Conservation (phyloP, 2,329 filamentous ascomycete species). For the Scedosporium minutisporum region DNA sequence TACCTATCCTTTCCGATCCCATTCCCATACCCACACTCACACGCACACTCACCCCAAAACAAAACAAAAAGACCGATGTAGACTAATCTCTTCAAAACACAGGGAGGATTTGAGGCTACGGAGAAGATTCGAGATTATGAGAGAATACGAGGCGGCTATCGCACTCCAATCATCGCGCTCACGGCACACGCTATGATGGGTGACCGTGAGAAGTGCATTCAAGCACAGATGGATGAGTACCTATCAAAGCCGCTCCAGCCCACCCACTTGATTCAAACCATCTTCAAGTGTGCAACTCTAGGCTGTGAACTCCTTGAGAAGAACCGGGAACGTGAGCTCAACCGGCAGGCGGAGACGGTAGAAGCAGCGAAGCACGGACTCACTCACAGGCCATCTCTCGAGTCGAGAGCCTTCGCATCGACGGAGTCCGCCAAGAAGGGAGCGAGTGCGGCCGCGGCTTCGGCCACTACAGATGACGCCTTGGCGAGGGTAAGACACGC, state of each 20-base stretch:
- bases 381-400: constrained; percentile 27
- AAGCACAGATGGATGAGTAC: constrained; percentile 99
- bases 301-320: constrained; percentile 75
- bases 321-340: constrained; percentile 52
- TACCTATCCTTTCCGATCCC: constrained; percentile 9
- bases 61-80: neutral
- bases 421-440: neutral
- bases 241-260: constrained; percentile 93
- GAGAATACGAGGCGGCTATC: constrained; percentile 64
- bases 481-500: constrained; percentile 38
- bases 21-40: neutral
- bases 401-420: constrained; percentile 60
- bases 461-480: constrained; percentile 49
- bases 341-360: constrained; percentile 32
- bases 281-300: constrained; percentile 90
- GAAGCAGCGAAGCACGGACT: neutral
- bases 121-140: constrained; percentile 96
- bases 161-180: constrained; percentile 91
- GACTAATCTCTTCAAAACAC: constrained; percentile 1
- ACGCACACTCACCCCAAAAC: neutral
- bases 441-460: constrained; percentile 34
- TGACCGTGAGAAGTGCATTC: constrained; percentile 94
- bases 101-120: constrained; percentile 95
- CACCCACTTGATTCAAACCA: constrained; percentile 95
- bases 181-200: constrained; percentile 99